Conservation (phyloP, 208 protist species). For the Trypanosoma theileri region DNA sequence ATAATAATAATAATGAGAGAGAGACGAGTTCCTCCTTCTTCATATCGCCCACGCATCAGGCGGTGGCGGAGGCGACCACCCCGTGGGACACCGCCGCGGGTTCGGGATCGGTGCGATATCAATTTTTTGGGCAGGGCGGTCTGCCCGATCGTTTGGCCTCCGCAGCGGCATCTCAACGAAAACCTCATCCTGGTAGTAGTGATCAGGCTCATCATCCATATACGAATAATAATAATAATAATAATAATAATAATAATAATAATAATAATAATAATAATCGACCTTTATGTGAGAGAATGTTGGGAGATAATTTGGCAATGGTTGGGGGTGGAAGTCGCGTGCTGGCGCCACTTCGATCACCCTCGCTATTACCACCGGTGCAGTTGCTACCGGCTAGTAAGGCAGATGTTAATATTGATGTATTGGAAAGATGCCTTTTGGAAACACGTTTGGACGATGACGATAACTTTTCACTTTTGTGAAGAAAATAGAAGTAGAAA, state of each 20-base stretch:
- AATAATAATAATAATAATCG: conserved; percentile 15
- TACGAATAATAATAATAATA: background rate
- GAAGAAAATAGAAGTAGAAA: conserved; percentile 1
- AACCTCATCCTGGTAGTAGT: background rate
- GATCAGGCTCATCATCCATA: background rate
- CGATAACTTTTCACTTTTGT: conserved; percentile 26
- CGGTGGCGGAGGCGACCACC: conserved; percentile 54
- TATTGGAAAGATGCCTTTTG: conserved; percentile 58
- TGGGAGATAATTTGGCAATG: conserved; percentile 20
- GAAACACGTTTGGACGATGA: conserved; percentile 44
- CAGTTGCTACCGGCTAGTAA: conserved; percentile 57
- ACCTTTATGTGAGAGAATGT: background rate
- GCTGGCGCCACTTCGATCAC: conserved; percentile 44
- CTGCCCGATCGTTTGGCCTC: conserved; percentile 11
- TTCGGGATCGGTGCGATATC: conserved; percentile 14
- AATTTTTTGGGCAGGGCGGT: conserved; percentile 66
- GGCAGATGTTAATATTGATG: conserved; percentile 51
- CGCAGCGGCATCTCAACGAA: too few species aligned
- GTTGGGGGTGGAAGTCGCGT: conserved; percentile 52
- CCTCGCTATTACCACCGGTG: conserved; percentile 40
- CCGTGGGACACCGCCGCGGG: conserved; percentile 25
- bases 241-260: conserved; percentile 16
- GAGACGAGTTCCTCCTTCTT: conserved; percentile 43
- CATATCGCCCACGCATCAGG: conserved; percentile 81
- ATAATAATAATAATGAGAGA: background rate